Conservation (phyloP, 1,284 basidiomycete species). For the Gomphus bonarii region DNA sequence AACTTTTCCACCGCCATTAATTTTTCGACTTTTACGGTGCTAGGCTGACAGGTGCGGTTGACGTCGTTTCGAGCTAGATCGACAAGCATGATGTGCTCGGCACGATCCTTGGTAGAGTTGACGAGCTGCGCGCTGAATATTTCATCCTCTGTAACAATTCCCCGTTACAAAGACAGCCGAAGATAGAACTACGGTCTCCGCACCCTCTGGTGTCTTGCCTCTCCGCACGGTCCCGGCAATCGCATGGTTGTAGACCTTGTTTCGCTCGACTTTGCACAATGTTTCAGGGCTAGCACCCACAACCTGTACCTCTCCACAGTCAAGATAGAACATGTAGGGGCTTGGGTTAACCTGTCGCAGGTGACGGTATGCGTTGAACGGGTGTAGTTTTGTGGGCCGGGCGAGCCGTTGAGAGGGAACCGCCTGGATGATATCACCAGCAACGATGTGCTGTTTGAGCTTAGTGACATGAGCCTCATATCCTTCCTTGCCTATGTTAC, state of each 20-base stretch:
- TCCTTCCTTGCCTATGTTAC: conserved; percentile 90
- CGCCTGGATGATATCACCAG: conserved; percentile 98
- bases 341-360: conserved; percentile 93
- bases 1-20: conserved; percentile 95
- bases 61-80: conserved; percentile 99
- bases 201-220: conserved; percentile 78
- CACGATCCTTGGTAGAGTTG: conserved; percentile 87
- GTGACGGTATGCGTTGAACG: conserved; percentile 95
- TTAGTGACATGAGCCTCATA: conserved; percentile 90
- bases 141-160: conserved; percentile 65
- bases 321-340: conserved; percentile 99
- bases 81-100: conserved; percentile 99
- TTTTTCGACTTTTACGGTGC: conserved; percentile 92
- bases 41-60: conserved; percentile 92
- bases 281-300: conserved; percentile 98
- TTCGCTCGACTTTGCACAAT: conserved; percentile 88
- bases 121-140: conserved; percentile 65
- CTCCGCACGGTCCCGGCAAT: conserved; percentile 93
- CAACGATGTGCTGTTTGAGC: conserved; percentile 89
- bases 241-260: conserved; percentile 94
- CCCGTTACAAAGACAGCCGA: neutral
- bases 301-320: conserved; percentile 86
- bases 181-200: conserved; percentile 18
- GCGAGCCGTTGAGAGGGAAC: conserved; percentile 91
- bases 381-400: conserved; percentile 81